A percentile compares a stretch with the other conserved stretches of the same genome.
phyloP scores from a whole-genome alignment of 371 early-diverging fungal species.

The Mortierella sp. region DNA sequence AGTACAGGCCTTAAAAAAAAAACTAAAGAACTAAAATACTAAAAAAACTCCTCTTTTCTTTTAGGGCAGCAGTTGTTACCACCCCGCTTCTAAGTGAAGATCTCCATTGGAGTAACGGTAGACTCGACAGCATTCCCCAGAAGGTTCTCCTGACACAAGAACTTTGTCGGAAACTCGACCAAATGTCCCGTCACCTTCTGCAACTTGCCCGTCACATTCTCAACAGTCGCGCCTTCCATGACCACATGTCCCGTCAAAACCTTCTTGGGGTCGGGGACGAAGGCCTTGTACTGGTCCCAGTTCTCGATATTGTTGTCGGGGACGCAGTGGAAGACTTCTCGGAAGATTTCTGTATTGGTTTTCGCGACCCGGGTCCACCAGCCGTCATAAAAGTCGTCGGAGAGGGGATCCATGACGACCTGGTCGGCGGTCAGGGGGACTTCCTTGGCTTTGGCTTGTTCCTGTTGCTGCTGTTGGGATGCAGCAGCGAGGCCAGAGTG shows the following conservation, averaged over 20 bases:
- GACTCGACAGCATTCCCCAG: slow-evolving; percentile 67
- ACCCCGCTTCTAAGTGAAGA: slow-evolving; percentile 62
- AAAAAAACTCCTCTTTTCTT: not conserved
- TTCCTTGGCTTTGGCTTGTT: slow-evolving; percentile 15
- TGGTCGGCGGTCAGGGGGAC: slow-evolving; percentile 58
- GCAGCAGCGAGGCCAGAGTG: slow-evolving; percentile 6
- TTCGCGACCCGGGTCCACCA: slow-evolving; percentile 79
- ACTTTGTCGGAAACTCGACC: slow-evolving; percentile 84
- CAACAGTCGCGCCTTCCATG: slow-evolving; percentile 58
- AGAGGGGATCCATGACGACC: slow-evolving; percentile 81
- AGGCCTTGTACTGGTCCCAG: slow-evolving; percentile 71
- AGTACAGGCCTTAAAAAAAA: not conserved
- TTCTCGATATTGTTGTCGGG: slow-evolving; percentile 84
- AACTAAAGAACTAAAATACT: not conserved
- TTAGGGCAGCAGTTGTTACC: too few relatives aligned
- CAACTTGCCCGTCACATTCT: slow-evolving; percentile 43
- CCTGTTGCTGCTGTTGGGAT: not conserved
- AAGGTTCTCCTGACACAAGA: slow-evolving; percentile 80
- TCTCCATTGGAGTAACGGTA: slow-evolving; percentile 69
- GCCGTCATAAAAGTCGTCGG: slow-evolving; percentile 70
- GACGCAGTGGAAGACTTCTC: slow-evolving; percentile 86
- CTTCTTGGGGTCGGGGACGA: slow-evolving; percentile 65
- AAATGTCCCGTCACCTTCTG: slow-evolving; percentile 57
- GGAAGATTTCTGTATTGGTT: slow-evolving; percentile 78
- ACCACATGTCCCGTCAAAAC: slow-evolving; percentile 71